Conservation (phyloP, 805 yeast genomes). For the Yamadazyma nakazawae region DNA sequence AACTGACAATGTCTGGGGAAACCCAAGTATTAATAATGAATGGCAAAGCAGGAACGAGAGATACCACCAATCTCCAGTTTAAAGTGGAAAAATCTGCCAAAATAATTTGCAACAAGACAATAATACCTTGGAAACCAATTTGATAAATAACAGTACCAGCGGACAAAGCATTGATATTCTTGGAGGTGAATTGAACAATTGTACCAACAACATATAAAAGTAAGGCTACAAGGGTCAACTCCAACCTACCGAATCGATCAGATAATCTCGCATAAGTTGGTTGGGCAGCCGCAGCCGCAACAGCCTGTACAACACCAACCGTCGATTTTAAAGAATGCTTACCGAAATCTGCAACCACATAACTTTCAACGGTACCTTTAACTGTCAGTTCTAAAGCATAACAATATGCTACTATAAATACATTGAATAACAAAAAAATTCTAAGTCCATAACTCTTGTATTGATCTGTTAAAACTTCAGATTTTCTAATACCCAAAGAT, state of each 20-base stretch:
- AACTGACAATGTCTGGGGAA: conserved; percentile 52
- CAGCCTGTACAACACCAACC: conserved; percentile 54
- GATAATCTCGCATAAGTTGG: conserved; percentile 62
- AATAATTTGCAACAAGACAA: conserved; percentile 53
- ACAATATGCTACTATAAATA: conserved; percentile 55
- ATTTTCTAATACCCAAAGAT: conserved; percentile 53
- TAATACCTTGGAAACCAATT: conserved; percentile 59
- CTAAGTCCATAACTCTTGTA: conserved; percentile 34
- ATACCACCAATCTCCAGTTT: conserved; percentile 66
- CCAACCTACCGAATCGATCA: conserved; percentile 65
- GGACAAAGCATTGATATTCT: conserved; percentile 53
- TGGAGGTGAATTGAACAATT: conserved; percentile 58
- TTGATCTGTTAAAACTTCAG: conserved; percentile 53
- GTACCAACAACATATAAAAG: conserved; percentile 62
- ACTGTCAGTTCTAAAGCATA: conserved; percentile 30
- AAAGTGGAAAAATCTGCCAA: conserved; percentile 65
- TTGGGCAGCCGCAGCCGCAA: conserved; percentile 65
- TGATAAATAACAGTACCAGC: conserved; percentile 58
- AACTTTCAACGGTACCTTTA: conserved; percentile 32
- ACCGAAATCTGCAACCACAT: conserved; percentile 54
- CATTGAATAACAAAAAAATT: conserved; percentile 41
- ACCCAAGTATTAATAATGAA: conserved; percentile 79
- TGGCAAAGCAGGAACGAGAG: conserved; percentile 68
- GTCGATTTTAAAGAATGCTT: conserved; percentile 57
- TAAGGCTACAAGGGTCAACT: conserved; percentile 46